These are phyloP conservation scores for Annulohypoxylon nitens DNA, from an alignment of 495 filamentous ascomycete genomes.

Conservation along the genomic window DNA sequence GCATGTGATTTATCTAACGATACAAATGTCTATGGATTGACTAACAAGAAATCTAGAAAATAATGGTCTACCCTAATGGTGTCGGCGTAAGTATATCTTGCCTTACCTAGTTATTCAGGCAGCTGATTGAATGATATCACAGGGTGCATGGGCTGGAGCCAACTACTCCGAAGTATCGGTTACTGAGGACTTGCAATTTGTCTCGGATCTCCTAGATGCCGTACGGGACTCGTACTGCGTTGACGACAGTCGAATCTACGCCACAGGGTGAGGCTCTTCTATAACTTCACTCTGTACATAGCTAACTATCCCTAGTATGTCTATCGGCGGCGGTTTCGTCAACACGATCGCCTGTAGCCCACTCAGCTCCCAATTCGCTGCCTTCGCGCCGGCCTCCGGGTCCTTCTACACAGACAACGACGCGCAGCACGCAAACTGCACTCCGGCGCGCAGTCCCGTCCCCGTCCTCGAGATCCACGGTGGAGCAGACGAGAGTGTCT, in stretches of 20 bases:
- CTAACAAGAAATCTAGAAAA: slow-evolving; percentile 41
- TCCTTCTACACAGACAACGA: slow-evolving; percentile 50
- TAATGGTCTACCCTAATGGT: slow-evolving; percentile 53
- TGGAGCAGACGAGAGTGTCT: slow-evolving; percentile 54
- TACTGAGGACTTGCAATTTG: slow-evolving; percentile 62
- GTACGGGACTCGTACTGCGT: slow-evolving; percentile 63
- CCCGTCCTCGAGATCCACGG: slow-evolving; percentile 65
- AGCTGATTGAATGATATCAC: not conserved
- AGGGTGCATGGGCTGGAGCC: slow-evolving; percentile 53
- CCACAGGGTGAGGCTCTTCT: slow-evolving; percentile 52
- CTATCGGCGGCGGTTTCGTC: slow-evolving; percentile 69
- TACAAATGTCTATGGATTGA: not conserved
- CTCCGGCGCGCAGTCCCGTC: slow-evolving; percentile 54
- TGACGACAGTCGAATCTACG: slow-evolving; percentile 65
- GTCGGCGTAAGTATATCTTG: slow-evolving; percentile 41
- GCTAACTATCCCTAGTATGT: slow-evolving; percentile 54
- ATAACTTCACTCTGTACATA: not conserved
- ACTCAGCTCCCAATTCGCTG: slow-evolving; percentile 57
- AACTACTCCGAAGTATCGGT: slow-evolving; percentile 53
- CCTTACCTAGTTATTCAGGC: not conserved
- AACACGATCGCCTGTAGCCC: slow-evolving; percentile 65
- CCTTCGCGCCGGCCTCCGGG: slow-evolving; percentile 59
- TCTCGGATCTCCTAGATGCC: slow-evolving; percentile 60
- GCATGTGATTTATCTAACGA: slow-evolving; percentile 2
- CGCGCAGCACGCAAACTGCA: slow-evolving; percentile 47